Percentiles rank a stretch among this genome's conserved stretches.
phyloP scores from a whole-genome alignment of 2,329 filamentous ascomycete species.

The Penicillium sp. region DNA sequence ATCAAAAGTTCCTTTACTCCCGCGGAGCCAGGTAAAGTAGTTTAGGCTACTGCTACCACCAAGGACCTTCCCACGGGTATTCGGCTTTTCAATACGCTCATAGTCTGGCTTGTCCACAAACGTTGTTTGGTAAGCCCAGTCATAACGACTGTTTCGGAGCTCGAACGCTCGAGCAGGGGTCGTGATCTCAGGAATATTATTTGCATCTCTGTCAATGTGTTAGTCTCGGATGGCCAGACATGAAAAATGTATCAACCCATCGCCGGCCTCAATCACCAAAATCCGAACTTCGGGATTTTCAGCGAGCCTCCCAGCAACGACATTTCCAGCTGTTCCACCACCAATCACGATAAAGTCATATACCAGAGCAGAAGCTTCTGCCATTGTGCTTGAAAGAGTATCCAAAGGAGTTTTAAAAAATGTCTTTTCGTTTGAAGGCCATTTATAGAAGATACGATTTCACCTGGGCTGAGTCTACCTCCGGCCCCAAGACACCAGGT shows the following conservation, averaged over 20 bases:
- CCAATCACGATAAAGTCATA: slow-evolving; percentile 21
- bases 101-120: slow-evolving; percentile 60
- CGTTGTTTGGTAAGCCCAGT: slow-evolving; percentile 64
- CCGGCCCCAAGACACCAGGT: background rate
- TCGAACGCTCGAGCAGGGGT: slow-evolving; percentile 58
- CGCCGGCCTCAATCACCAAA: slow-evolving; percentile 14
- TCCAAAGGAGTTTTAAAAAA: no score
- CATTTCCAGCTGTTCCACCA: slow-evolving; percentile 32
- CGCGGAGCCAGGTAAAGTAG: slow-evolving; percentile 65
- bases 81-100: slow-evolving; percentile 62
- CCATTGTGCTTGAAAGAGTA: background rate
- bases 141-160: slow-evolving; percentile 58
- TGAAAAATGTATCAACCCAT: slow-evolving; percentile 20
- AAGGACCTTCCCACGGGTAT: slow-evolving; percentile 61
- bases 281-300: slow-evolving; percentile 14
- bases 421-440: no score
- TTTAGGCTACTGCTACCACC: slow-evolving; percentile 60
- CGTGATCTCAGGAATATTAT: slow-evolving; percentile 53
- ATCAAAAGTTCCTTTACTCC: slow-evolving; percentile 57
- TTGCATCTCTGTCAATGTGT: slow-evolving; percentile 35
- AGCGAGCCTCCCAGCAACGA: slow-evolving; percentile 14
- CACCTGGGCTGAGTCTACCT: background rate
- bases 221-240: background rate
- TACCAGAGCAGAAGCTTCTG: background rate
- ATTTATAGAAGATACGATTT: background rate